Evolutionary conservation across 2,329 filamentous ascomycete genomes (phyloP), one percentile per base, ranked within the genome.

Genomic region (Penicillium freii): DNA sequence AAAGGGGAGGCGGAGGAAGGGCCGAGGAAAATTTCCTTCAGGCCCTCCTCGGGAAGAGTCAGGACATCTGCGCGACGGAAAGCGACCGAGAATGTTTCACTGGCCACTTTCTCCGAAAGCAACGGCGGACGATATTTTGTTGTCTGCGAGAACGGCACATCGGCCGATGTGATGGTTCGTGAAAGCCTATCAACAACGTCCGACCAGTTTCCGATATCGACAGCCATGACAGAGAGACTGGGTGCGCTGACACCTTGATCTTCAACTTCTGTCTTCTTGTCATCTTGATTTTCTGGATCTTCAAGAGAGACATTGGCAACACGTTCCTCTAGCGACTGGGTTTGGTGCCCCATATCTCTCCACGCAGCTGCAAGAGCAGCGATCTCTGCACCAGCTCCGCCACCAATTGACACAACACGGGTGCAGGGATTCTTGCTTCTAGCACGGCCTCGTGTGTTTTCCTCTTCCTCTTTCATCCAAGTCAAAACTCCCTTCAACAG

Each of bases 121-220:
- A 76, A 59, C 13, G 74, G 74, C 2, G 73, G 62, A 11, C 67
- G 64, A 58, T 69, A 66, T 7, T 61, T 62, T 33, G 69, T 73
- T 1, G 64, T 60, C 42, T 65, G 70, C 5, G 64, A 59, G n/a
- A 67, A 61, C 1, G 66, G 66, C 17, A 77, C 68, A 33, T 64
- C 58, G 1, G 65, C 13, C 1, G 73, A 74, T 17, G 49, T 85
- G 44, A 92, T 78, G 9, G 80, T 77, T 1, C 74, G 64, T 10
- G 83, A 77, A 5, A 97, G 80, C 13, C 81, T 81, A 0, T 77
- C 66, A 6, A 89, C 78, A 11, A 92, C 84, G 2, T 73, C 62
- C 0, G 77, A 78, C 93, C 94, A 97, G 31, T 89, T 85, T 3
- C 88, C 94, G 19, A 90, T 86, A 75, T 97, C 93, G 47, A 97